These are phyloP conservation scores for Penstemon eatonii DNA, from an alignment of 257 asterid genomes.

Conservation along the genomic window DNA sequence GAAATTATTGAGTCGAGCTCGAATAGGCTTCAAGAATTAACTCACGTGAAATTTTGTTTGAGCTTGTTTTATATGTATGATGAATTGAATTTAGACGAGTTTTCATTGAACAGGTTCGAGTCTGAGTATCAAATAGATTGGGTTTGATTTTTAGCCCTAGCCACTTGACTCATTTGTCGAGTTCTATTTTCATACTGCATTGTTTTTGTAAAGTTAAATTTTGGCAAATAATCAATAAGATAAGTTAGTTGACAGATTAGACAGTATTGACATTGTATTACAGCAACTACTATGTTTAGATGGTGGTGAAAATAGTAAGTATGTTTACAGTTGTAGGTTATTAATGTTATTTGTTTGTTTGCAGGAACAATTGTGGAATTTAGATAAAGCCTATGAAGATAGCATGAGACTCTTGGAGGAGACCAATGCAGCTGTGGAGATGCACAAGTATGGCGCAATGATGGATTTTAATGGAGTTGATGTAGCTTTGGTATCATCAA, in stretches of 20 bases:
- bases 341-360: slow-evolving; percentile 14
- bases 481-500: slow-evolving; percentile 52
- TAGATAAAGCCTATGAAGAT: slow-evolving; percentile 54
- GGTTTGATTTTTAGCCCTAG: too few species aligned
- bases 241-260: not conserved
- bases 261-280: not conserved
- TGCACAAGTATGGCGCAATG: slow-evolving; percentile 88
- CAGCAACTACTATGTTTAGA: not conserved
- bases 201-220: too few species aligned
- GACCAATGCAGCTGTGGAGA: slow-evolving; percentile 89
- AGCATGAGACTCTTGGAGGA: slow-evolving; percentile 69
- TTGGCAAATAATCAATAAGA: too few species aligned
- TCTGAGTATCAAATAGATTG: too few species aligned
- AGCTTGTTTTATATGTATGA: too few species aligned
- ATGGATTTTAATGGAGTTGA: slow-evolving; percentile 70
- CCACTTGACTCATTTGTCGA: too few species aligned
- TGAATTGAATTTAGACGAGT: too few species aligned
- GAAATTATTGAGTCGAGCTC: too few species aligned
- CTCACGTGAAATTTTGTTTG: too few species aligned
- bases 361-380: slow-evolving; percentile 72
- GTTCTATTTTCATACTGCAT: not conserved
- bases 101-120: too few species aligned
- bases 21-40: too few species aligned
- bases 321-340: not conserved
- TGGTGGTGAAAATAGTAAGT: not conserved